Base-by-base conservation (phyloP, 202 grass and related monocot genomes). In the Zizania palustris region DNA sequence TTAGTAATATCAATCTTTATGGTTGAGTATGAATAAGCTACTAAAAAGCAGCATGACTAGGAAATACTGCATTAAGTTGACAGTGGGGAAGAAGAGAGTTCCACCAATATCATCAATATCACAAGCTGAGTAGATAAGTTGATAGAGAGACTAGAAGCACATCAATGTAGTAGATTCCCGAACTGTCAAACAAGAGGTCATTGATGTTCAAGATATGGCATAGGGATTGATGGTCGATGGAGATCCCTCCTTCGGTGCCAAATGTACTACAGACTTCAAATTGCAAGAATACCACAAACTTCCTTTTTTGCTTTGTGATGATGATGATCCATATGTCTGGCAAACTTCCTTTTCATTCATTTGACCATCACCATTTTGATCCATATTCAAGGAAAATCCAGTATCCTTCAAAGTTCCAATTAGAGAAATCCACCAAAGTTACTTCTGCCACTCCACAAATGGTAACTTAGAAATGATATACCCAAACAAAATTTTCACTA, bases 71-170 rank as follows among this genome's bases (percentile, higher is more conserved):
- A 85, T 54, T 39, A 82, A 81, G 67, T 79, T 68, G 88, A 72
- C 60, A 78, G 81, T 82, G 48, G 59, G 69, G 68, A 83, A 56
- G 76, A 76, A 75, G 78, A 93, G 82, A 88, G 73, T 71, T 93
- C 91, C 85, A 93, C 69, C 88, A 82, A 83, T 82, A 72, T 79
- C 76, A 79, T 70, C 72, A 41, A 83, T 87, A 79, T 84, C 65
- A 45, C 20, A 73, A 78, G 72, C 43, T 40, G 60, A 88, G 66
- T 79, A 80, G 78, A 75, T 42, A 85, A 74, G 22, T 65, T 20
- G 67, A 54, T 68, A 74, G 53, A 88, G 67, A 75, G 67, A 59
- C 68, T 67, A 80, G 83, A 83, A 86, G 82, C 63, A 90, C 67
- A 20, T 66, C 76, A 75, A 46, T 55, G 22, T 71, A 65, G 69